Base-by-base conservation (phyloP, 1,284 basidiomycete species). In the Flammula alnicola region DNA sequence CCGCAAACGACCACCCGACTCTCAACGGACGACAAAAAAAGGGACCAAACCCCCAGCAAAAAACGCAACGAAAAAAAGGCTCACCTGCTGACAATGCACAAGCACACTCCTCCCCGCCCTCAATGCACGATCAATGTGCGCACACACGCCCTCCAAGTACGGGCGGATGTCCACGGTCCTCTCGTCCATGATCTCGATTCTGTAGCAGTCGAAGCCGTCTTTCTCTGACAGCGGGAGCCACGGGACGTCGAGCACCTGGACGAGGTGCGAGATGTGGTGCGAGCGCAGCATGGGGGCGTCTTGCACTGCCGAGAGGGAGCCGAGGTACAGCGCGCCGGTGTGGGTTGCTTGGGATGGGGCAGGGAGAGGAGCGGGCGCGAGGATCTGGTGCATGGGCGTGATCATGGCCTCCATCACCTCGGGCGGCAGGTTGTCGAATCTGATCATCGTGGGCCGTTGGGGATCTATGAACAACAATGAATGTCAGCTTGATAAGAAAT, bases 31-130 rank as follows among this genome's bases (percentile, higher is more conserved):
- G 40, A 37, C 29, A 32, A 26, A 46, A 10, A 19, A 27, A 35
- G 12, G 27, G 1, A n/a, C 64, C 73, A 54, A 50, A 84, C 81
- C 75, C 52, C 81, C 75, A 2, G 79, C 77, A 35, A 67, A 72
- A 45, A 84, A 66, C 57, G 82, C 33, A 23, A 41, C n/a, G 16
- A 51, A 16, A 33, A 22, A 36, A 26, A 29, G n/a, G 29, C 42
- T 78, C 67, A 91, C 91, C 92, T 74, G 92, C 77, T 91, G 84
- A 65, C 93, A 95, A 66, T 95, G 93, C 0, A 95, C 88, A 16
- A 95, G 73, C 2, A 95, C 86, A 5, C 85, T 86, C 32, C 84
- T 78, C 0, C 81, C 82, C 57, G 84, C 86, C 58, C 85, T 76
- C 3, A 93, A 71, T 55, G 89, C 86, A 11, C 78, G 77, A 54